Evolutionary conservation across 73 alveolate genomes (phyloP), one percentile per base, ranked within the genome.

Genomic region (Stentor coeruleus): DNA sequence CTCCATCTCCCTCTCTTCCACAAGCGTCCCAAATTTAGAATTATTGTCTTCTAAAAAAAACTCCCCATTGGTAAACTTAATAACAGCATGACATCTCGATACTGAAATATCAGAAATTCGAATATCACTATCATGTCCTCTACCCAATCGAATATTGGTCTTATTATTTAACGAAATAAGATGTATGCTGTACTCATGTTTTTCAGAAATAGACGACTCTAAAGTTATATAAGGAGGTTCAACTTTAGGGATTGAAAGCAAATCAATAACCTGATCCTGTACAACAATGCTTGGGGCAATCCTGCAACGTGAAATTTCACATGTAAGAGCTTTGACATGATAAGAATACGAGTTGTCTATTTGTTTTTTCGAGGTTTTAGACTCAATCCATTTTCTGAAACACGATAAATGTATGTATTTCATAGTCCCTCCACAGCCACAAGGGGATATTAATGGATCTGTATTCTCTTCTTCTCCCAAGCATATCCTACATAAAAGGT

Each of bases 351-450:
- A 73, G 26, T 38, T 85, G 30, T 38, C 88, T 33, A 84, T 42
- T 36, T 39, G 15, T 76, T 88, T 91, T 3, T 73, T 59, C 41
- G 75, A 55, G 30, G 35, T 74, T 74, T 81, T 81, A 40, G 82
- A 41, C 28, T 81, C 85, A 42, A 85, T 77, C 91, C 96, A 90
- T 59, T 83, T 84, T 75, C 84, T 31, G 37, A 90, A 88, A 82
- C 96, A 90, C 30, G 59, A 40, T 59, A 86, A 74, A 57, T 90
- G 96, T 30, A 90, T 79, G 81, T 30, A 83, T 59, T 77, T 83
- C 96, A 90, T 90, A 15, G 96, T 87, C 39, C 96, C 96, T 33
- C 87, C 35, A 60, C 96, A 90, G 41, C 83, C 77, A 74, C 96
- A 90, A 20, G 96, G 93, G 28, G 91, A 59, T 20, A 90, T 88